Percentiles rank a stretch among this genome's conserved stretches.
These are phyloP conservation scores for Sporothrix curviconia DNA, from an alignment of 2,329 filamentous ascomycete species.

Conservation along the genomic window DNA sequence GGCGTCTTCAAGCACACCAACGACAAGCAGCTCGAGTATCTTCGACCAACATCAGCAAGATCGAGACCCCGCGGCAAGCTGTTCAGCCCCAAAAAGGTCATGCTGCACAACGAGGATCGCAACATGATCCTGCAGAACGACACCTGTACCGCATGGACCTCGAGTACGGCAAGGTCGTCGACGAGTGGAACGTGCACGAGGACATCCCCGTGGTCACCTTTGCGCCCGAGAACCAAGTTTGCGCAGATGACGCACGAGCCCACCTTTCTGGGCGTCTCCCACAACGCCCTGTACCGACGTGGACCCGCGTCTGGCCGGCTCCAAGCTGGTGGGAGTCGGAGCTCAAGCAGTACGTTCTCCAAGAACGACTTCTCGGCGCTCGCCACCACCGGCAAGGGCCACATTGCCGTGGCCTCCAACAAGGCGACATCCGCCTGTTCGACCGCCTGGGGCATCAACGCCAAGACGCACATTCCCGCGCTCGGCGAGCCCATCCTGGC, in stretches of 20 bases:
- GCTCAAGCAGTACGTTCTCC: conserved; percentile 88
- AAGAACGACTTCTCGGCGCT: conserved; percentile 97
- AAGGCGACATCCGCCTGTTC: conserved; percentile 94
- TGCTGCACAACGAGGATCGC: conserved; percentile 85
- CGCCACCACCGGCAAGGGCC: conserved; percentile 91
- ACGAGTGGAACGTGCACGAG: conserved; percentile 98
- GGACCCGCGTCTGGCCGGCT: conserved; percentile 81
- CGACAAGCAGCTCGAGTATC: conserved; percentile 91
- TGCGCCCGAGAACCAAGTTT: conserved; percentile 94
- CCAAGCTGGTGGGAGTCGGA: conserved; percentile 90
- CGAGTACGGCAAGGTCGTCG: conserved; percentile 94
- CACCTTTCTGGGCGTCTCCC: conserved; percentile 87
- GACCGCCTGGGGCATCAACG: conserved; percentile 93
- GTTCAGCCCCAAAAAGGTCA: conserved; percentile 93
- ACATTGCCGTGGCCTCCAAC: conserved; percentile 93
- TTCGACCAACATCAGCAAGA: conserved; percentile 93
- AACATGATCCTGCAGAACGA: conserved; percentile 85
- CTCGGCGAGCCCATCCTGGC: conserved; percentile 88
- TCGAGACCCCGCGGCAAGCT: conserved; percentile 81
- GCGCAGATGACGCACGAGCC: conserved; percentile 94
- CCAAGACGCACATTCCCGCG: conserved; percentile 93
- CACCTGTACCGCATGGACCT: conserved; percentile 92
- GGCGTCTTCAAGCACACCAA: conserved; percentile 96
- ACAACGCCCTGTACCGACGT: conserved; percentile 90
- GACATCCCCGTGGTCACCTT: conserved; percentile 90